Percentiles rank a stretch among this genome's conserved stretches.
Conservation (phyloP, 2,329 filamentous ascomycete genomes). For the Neopestalotiopsis rosae region DNA sequence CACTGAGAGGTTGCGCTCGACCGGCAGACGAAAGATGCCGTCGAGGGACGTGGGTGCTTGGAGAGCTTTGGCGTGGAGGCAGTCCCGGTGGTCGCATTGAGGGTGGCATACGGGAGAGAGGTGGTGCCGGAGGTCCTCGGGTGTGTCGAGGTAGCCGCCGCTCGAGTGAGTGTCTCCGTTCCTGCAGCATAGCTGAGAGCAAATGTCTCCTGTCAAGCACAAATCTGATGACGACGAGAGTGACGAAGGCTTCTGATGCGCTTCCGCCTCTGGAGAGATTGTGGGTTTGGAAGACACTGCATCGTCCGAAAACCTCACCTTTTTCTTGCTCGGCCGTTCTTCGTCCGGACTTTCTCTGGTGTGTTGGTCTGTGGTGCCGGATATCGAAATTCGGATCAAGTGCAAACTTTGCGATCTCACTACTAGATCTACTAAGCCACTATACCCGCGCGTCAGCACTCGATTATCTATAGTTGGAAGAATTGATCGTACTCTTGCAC, state of each 20-base stretch:
- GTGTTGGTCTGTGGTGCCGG: background rate
- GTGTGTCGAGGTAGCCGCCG: slow-evolving; percentile 19
- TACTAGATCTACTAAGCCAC: background rate
- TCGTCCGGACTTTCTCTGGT: background rate
- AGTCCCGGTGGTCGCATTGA: slow-evolving; percentile 13
- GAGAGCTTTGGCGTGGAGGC: slow-evolving; percentile 16
- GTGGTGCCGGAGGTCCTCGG: slow-evolving; percentile 20
- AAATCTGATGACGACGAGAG: background rate
- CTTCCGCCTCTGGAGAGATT: background rate
- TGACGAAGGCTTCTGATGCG: background rate
- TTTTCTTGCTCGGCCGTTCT: background rate
- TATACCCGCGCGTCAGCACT: background rate
- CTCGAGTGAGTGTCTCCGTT: background rate
- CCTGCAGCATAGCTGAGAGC: slow-evolving; percentile 18
- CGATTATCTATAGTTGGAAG: background rate
- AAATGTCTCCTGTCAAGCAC: background rate
- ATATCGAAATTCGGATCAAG: background rate
- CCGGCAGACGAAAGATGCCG: slow-evolving; percentile 30
- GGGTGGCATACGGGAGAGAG: slow-evolving; percentile 15
- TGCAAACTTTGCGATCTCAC: background rate
- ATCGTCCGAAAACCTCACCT: background rate
- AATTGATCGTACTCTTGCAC: background rate
- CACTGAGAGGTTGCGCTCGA: slow-evolving; percentile 20
- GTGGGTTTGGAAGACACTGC: background rate
- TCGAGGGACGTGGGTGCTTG: slow-evolving; percentile 15